Evolutionary conservation across 2,329 filamentous ascomycete species (phyloP).

Genomic region (Penicillium sp.): DNA sequence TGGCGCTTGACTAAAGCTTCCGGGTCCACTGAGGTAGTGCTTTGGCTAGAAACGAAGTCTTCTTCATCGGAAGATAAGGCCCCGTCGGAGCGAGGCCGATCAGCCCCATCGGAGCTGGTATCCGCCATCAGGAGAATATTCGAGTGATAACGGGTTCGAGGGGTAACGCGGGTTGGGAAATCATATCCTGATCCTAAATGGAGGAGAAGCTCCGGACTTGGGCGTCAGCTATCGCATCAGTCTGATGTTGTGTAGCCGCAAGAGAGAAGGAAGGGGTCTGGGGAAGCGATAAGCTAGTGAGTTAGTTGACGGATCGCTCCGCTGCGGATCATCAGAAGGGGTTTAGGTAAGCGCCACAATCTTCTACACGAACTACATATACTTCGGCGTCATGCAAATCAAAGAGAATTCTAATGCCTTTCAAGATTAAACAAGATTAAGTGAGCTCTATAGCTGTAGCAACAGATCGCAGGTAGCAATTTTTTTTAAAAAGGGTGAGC

Average conservation of each 20-base stretch:
- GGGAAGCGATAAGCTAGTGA: conserved; percentile 17
- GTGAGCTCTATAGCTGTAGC: background rate
- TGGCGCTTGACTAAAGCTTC: conserved; percentile 8
- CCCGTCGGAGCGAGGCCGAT: conserved; percentile 24
- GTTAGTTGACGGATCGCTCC: conserved; percentile 14
- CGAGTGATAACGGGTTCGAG: conserved; percentile 1
- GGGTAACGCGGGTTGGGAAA: background rate
- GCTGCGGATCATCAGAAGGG: conserved; percentile 10
- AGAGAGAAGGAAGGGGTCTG: conserved; percentile 8
- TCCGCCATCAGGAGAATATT: conserved; percentile 25
- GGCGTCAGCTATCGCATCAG: background rate
- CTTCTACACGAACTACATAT: background rate
- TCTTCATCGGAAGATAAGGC: conserved; percentile 31
- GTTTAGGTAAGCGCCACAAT: conserved; percentile 13
- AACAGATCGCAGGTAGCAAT: background rate
- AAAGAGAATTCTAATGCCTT: background rate
- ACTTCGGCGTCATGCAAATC: background rate
- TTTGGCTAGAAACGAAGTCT: conserved; percentile 29
- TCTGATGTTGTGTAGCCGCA: background rate
- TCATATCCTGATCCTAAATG: background rate
- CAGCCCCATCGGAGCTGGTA: conserved; percentile 24
- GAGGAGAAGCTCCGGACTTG: background rate
- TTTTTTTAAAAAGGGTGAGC: background rate
- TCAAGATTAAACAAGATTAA: background rate
- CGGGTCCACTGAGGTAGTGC: conserved; percentile 21